Evolutionary conservation across 495 filamentous ascomycete species (phyloP), one percentile per base, ranked within the genome.

Genomic region (Penicillium riverlandense): DNA sequence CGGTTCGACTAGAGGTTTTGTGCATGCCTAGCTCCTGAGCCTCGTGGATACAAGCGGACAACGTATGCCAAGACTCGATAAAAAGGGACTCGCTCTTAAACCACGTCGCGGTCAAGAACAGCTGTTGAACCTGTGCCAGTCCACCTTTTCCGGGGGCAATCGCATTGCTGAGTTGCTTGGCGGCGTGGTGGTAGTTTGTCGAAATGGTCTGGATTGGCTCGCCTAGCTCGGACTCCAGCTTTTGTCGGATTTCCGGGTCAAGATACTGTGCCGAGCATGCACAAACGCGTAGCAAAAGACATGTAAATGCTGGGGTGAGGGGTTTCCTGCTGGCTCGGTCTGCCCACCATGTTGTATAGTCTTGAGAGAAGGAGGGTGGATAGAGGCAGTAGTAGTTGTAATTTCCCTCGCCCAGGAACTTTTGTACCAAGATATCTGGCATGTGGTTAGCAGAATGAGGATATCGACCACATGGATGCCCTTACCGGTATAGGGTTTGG

Each of bases 1-100:
- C 61, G 4, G 60, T 54, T 7, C 58, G 59, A 1, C 51, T 43
- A 11, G 55, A 52, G 31, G 66, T 62, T 12, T 65, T 67, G 44
- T 79, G 70, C 49, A 79, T 61, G 7, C 69, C 74, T 41, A 74
- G 62, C 44, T 78, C 75, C 44, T 75, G 72, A 0, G 72, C 75
- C 28, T 73, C 73, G 8, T 69, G 66, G 38, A 77, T 71, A 11
- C 67, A 63, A 37, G 53, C 47, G 34, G 65, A 54, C 30, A 78
- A 43, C 10, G 64, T 57, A 55, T 77, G 74, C 74, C 76, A 77
- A 1, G 71, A 66, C 36, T 77, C 73, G 5, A 70, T 64, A 52
- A 75, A 77, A n/a, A 64, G 53, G 36, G 67, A 67, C 37, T 74
- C 72, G 11, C 69, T 69, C 55, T 79, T 78, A 49, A 59, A 72